Evolutionary conservation across 2,329 filamentous ascomycete species (phyloP).

Genomic region (Beauveria medogensis): DNA sequence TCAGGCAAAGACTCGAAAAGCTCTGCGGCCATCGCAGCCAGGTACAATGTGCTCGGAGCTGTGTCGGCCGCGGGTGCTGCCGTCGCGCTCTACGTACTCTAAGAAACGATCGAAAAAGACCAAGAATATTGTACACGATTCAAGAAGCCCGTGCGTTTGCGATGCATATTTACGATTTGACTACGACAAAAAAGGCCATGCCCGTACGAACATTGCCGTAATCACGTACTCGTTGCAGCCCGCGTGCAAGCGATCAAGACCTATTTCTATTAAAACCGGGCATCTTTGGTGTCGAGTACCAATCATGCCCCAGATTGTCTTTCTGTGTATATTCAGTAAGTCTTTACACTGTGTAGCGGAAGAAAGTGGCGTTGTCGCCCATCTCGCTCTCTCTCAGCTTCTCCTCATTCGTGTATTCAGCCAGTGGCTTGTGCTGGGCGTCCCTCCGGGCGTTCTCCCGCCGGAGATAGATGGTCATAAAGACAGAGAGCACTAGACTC

Average conservation of each 20-base stretch:
- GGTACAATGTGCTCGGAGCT: not conserved
- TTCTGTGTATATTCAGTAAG: not conserved
- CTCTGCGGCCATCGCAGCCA: not conserved
- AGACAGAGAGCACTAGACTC: conserved; percentile 39
- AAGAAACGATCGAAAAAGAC: conserved; percentile 2
- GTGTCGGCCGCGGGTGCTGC: conserved; percentile 2
- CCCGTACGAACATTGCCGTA: conserved; percentile 3
- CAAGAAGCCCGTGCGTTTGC: conserved; percentile 2
- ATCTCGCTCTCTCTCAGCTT: conserved; percentile 42
- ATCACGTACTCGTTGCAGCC: not conserved
- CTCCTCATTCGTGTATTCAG: conserved; percentile 46
- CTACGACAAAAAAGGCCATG: not conserved
- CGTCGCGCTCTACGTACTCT: conserved; percentile 7
- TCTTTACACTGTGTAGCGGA: conserved; percentile 42
- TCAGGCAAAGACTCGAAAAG: not conserved
- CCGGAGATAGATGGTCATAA: conserved; percentile 51
- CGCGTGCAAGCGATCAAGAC: not conserved
- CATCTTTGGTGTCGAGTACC: not conserved
- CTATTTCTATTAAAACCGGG: not conserved
- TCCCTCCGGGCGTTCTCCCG: conserved; percentile 49
- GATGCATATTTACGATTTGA: not conserved
- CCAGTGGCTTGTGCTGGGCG: conserved; percentile 34
- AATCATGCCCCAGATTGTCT: not conserved
- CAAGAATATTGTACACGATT: not conserved
- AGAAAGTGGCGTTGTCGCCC: conserved; percentile 50